A percentile compares a stretch with the other conserved stretches of the same genome.
phyloP scores from a whole-genome alignment of 768 basidiomycete genomes.

The Suillus americanus region DNA sequence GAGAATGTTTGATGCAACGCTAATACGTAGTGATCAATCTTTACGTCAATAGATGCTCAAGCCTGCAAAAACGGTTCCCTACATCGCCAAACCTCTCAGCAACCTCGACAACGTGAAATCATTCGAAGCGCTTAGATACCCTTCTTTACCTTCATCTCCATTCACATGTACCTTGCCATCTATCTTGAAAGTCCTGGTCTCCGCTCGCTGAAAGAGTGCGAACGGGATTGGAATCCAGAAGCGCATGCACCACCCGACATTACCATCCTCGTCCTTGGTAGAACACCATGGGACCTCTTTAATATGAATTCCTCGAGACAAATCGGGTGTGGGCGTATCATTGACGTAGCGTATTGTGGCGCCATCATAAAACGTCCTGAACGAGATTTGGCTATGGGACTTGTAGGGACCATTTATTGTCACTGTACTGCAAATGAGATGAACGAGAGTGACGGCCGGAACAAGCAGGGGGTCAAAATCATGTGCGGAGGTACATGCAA shows the following conservation, averaged over 20 bases:
- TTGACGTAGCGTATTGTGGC: constrained; percentile 6
- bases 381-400: not conserved
- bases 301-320: constrained; percentile 18
- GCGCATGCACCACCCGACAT: constrained; percentile 27
- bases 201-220: constrained; percentile 43
- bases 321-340: not conserved
- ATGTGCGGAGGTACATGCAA: constrained; percentile 16
- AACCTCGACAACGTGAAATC: constrained; percentile 47
- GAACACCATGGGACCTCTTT: constrained; percentile 14
- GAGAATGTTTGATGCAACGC: not conserved
- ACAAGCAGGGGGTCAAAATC: constrained; percentile 10
- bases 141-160: constrained; percentile 12
- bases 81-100: constrained; percentile 17
- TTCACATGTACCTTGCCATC: constrained; percentile 38
- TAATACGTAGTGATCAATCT: not conserved
- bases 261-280: not conserved
- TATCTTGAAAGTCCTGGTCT: constrained; percentile 44
- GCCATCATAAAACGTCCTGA: not conserved
- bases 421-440: constrained; percentile 18
- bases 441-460: constrained; percentile 15
- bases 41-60: not conserved
- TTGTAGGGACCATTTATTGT: constrained; percentile 1
- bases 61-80: not conserved
- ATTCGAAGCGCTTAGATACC: constrained; percentile 21
- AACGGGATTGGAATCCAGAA: constrained; percentile 43